Evolutionary conservation across 2,329 filamentous ascomycete genomes (phyloP).

Genomic region (Fusarium lyarnte): DNA sequence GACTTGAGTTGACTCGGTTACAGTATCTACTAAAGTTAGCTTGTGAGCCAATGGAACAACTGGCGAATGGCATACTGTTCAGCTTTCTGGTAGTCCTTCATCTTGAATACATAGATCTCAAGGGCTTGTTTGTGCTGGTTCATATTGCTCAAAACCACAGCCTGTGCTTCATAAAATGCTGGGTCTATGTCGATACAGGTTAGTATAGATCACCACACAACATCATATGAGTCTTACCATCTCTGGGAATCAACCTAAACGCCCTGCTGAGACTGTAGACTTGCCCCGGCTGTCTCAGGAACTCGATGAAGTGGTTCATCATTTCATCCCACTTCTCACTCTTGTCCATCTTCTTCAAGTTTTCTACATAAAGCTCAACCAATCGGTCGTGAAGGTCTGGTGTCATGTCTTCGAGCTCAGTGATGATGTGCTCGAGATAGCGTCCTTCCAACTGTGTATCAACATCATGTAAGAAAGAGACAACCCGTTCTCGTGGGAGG

Average conservation of each 20-base stretch:
- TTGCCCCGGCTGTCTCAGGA: constrained; percentile 78
- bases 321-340: constrained; percentile 64
- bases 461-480: constrained; percentile 76
- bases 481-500: constrained; percentile 78
- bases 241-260: constrained; percentile 79
- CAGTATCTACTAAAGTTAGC: constrained; percentile 72
- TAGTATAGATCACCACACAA: background rate
- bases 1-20: constrained; percentile 79
- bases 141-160: constrained; percentile 93
- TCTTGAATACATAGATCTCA: constrained; percentile 97
- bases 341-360: constrained; percentile 58
- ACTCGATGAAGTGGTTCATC: constrained; percentile 74
- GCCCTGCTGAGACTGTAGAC: constrained; percentile 81
- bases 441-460: constrained; percentile 76
- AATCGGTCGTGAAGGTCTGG: constrained; percentile 89
- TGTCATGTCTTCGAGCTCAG: constrained; percentile 83
- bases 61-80: constrained; percentile 75
- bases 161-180: constrained; percentile 87
- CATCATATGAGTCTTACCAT: constrained; percentile 66
- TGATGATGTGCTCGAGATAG: constrained; percentile 92
- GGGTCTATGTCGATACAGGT: constrained; percentile 66
- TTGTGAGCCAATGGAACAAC: background rate
- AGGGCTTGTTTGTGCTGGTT: constrained; percentile 93
- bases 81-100: constrained; percentile 86
- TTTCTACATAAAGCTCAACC: constrained; percentile 73